A percentile compares a stretch with the other conserved stretches of the same genome.
Evolutionary conservation across 768 basidiomycete genomes (phyloP).

Genomic region (Lactifluus piperatus): DNA sequence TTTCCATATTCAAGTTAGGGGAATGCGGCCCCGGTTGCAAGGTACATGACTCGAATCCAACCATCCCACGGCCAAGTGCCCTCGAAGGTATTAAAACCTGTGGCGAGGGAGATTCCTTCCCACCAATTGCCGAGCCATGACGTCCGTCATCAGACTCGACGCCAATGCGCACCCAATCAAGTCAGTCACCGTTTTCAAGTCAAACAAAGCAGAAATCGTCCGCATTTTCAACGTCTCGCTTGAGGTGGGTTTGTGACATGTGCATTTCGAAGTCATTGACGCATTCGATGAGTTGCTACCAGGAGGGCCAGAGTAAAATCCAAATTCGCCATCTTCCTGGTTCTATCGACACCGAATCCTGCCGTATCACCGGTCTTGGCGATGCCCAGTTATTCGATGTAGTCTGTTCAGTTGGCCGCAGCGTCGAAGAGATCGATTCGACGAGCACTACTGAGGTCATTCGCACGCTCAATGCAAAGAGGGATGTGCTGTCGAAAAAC

Average conservation of each 20-base stretch:
- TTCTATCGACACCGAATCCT: slow-evolving; percentile 42
- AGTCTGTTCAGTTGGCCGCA: slow-evolving; percentile 35
- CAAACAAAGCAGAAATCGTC: slow-evolving; percentile 46
- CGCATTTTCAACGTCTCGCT: slow-evolving; percentile 41
- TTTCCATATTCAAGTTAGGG: no score
- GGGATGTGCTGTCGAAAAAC: slow-evolving; percentile 31
- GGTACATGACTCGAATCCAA: neutral
- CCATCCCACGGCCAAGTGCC: neutral
- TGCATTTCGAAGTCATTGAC: neutral
- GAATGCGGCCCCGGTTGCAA: neutral
- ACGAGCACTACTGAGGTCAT: slow-evolving; percentile 20
- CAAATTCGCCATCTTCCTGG: slow-evolving; percentile 42
- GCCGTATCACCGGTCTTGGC: slow-evolving; percentile 44
- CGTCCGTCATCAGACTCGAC: slow-evolving; percentile 4
- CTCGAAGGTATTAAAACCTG: neutral
- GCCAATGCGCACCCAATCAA: slow-evolving; percentile 38
- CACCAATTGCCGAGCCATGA: neutral
- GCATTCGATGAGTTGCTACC: neutral
- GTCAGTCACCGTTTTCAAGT: slow-evolving; percentile 50
- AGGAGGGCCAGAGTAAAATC: slow-evolving; percentile 49
- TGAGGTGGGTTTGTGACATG: slow-evolving; percentile 31
- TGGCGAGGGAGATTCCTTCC: neutral
- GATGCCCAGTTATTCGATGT: slow-evolving; percentile 46
- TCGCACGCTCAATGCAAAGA: slow-evolving; percentile 28
- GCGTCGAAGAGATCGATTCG: slow-evolving; percentile 19